Conservation (phyloP, 345 rosid genomes). For the Gossypium bickii region DNA sequence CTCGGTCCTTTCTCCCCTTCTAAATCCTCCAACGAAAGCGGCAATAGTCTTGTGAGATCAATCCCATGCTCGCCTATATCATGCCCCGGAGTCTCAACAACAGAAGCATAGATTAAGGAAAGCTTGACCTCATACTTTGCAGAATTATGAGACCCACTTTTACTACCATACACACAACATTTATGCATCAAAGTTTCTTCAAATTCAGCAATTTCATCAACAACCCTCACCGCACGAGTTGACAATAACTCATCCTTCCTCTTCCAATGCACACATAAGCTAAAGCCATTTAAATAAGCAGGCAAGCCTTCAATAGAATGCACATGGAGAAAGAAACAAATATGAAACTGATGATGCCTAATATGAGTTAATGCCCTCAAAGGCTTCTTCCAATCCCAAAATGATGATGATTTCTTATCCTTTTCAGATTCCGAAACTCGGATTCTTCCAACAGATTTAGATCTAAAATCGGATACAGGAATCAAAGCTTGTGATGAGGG, state of each 20-base stretch:
- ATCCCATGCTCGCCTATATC: conserved; percentile 66
- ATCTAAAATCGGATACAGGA: conserved; percentile 35
- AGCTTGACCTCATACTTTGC: conserved; percentile 62
- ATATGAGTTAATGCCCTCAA: conserved; percentile 65
- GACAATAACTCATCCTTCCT: conserved; percentile 55
- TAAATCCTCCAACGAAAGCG: conserved; percentile 63
- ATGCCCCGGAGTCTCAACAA: conserved; percentile 38
- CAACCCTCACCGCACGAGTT: conserved; percentile 45
- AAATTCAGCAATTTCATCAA: conserved; percentile 53
- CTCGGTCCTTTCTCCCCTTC: conserved; percentile 50
- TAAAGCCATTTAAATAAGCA: conserved; percentile 36
- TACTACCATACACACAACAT: conserved; percentile 58
- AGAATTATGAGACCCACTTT: conserved; percentile 46
- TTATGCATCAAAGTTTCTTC: conserved; percentile 61
- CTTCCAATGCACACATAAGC: conserved; percentile 61
- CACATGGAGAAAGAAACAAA: conserved; percentile 68
- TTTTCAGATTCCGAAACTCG: conserved; percentile 28
- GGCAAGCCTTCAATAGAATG: conserved; percentile 78
- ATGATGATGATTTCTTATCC: conserved; percentile 43
- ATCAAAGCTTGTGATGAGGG: conserved; percentile 35
- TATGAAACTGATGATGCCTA: conserved; percentile 43
- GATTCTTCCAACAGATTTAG: conserved; percentile 42
- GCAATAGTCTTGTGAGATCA: conserved; percentile 74
- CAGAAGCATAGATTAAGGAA: conserved; percentile 45
- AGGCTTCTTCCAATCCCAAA: conserved; percentile 83